Evolutionary conservation across 73 alveolate genomes (phyloP).

Genomic region (Tetrahymena malaccensis): DNA sequence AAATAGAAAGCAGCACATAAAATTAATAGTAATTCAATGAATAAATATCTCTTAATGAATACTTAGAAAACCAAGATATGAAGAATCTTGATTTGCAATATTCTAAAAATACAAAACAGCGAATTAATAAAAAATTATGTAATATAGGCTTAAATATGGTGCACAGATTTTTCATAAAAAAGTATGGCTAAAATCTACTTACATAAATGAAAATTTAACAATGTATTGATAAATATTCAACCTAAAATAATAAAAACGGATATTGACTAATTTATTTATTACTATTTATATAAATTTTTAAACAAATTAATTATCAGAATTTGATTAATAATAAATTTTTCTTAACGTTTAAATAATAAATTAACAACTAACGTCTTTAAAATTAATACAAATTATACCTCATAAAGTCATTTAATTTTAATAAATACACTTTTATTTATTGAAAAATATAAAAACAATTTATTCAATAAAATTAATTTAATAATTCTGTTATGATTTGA

Average conservation of each 20-base stretch:
- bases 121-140: neutral
- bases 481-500: too few species aligned
- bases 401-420: too few species aligned
- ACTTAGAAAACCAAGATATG: neutral
- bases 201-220: neutral
- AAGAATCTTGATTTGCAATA: neutral
- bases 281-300: too few species aligned
- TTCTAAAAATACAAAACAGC: neutral
- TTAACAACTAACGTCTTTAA: too few species aligned
- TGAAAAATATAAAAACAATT: too few species aligned
- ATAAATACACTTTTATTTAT: too few species aligned
- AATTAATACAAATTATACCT: too few species aligned
- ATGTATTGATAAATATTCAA: neutral
- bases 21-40: neutral
- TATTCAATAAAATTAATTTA: too few species aligned
- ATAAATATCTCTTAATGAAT: neutral
- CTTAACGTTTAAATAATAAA: too few species aligned
- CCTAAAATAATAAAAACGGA: neutral
- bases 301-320: too few species aligned
- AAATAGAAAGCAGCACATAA: neutral
- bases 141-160: neutral
- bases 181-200: neutral
- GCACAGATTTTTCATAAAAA: neutral
- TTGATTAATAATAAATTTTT: too few species aligned
- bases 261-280: too few species aligned